Evolutionary conservation across 352 stramenopile genomes (phyloP).

Genomic region (Bremia lactucae): DNA sequence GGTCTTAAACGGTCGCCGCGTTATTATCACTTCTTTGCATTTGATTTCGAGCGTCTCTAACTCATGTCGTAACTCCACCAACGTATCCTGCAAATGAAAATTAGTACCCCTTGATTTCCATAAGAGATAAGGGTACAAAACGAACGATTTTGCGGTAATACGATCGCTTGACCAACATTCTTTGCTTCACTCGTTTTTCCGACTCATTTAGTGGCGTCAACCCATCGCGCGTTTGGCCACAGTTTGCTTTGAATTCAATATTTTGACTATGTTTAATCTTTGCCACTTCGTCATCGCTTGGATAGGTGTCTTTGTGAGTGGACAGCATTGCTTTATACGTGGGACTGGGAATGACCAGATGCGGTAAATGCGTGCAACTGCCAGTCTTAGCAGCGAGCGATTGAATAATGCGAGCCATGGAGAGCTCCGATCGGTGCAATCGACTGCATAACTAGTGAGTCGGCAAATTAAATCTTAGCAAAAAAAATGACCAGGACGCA

Average conservation of each 20-base stretch:
- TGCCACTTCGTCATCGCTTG: background rate
- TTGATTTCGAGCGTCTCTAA: slow-evolving; percentile 39
- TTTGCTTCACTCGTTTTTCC: slow-evolving; percentile 60
- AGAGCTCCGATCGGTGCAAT: slow-evolving; percentile 24
- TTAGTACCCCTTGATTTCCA: background rate
- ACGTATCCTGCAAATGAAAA: slow-evolving; percentile 30
- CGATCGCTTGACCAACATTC: slow-evolving; percentile 52
- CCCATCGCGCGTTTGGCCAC: slow-evolving; percentile 15
- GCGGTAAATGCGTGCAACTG: background rate
- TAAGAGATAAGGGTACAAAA: slow-evolving; percentile 1
- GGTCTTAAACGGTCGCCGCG: slow-evolving; percentile 10
- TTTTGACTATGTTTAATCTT: too few relatives aligned
- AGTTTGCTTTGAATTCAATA: slow-evolving; percentile 1
- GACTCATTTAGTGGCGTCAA: slow-evolving; percentile 33
- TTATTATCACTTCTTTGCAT: slow-evolving; percentile 29
- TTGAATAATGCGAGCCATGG: slow-evolving; percentile 41
- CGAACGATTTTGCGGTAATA: slow-evolving; percentile 70
- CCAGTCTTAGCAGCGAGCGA: slow-evolving; percentile 14
- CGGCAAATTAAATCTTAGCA: background rate
- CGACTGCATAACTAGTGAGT: slow-evolving; percentile 7
- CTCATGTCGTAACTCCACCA: slow-evolving; percentile 39
- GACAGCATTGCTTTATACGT: background rate
- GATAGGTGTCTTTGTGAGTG: slow-evolving; percentile 2
- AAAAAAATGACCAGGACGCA: slow-evolving; percentile 3
- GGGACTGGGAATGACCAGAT: background rate